Conservation (phyloP, 176 grass and related monocot species). For the Miscanthus lutarioriparius region DNA sequence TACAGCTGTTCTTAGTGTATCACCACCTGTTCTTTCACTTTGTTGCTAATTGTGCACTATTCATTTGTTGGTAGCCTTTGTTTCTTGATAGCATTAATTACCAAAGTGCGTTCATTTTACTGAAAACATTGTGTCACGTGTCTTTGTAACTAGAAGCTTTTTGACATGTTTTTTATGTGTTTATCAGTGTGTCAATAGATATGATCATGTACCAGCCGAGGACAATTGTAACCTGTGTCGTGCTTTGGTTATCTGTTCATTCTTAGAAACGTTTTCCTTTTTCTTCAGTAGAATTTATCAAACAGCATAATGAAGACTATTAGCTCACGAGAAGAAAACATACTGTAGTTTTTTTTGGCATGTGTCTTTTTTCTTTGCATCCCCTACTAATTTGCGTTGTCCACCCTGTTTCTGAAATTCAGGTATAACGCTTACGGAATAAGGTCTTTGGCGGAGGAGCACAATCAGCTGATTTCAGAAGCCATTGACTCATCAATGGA, state of each 20-base stretch:
- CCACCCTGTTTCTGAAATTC: neutral
- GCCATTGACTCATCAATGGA: conserved; percentile 49
- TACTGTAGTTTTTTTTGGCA: neutral
- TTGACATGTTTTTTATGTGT: neutral
- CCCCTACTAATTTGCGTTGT: neutral
- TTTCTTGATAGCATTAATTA: neutral
- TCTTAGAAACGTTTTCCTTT: neutral
- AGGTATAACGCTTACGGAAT: conserved; percentile 56
- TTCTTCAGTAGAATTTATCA: neutral
- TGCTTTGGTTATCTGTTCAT: neutral
- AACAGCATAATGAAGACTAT: neutral
- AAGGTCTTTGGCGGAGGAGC: conserved; percentile 53
- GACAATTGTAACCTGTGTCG: neutral
- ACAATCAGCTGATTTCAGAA: conserved; percentile 59
- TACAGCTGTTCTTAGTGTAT: neutral
- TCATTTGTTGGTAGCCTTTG: neutral
- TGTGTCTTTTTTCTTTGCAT: neutral
- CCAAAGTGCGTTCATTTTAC: neutral
- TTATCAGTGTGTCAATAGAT: neutral
- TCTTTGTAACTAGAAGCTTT: neutral
- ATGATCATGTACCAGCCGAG: neutral
- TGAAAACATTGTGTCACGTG: neutral
- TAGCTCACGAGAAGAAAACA: neutral
- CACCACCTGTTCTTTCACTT: neutral
- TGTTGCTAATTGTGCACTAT: neutral